A percentile compares a stretch with the other conserved stretches of the same genome.
Evolutionary conservation across 2,329 filamentous ascomycete genomes (phyloP).

Genomic region (Alternaria ventricosa): DNA sequence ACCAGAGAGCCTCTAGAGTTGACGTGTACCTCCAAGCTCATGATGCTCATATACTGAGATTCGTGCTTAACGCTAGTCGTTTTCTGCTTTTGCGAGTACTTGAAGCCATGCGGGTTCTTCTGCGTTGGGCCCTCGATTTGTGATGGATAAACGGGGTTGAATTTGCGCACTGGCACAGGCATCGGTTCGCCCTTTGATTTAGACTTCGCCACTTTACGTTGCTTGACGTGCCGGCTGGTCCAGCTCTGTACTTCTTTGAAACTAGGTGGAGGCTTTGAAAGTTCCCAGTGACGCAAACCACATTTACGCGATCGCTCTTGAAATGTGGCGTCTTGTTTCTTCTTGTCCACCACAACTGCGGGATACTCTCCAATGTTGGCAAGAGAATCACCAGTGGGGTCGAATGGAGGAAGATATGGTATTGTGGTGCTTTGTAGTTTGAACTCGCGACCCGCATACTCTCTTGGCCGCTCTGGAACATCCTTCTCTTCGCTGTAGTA

Average conservation of each 20-base stretch:
- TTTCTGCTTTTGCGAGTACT: conserved; percentile 78
- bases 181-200: neutral
- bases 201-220: conserved; percentile 14
- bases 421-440: conserved; percentile 75
- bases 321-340: conserved; percentile 45
- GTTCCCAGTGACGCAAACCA: conserved; percentile 76
- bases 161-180: conserved; percentile 20
- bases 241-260: conserved; percentile 73
- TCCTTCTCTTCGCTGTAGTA: conserved; percentile 86
- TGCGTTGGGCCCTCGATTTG: conserved; percentile 92
- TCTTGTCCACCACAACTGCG: conserved; percentile 57
- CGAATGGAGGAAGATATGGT: conserved; percentile 81
- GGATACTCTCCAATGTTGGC: conserved; percentile 63
- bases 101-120: conserved; percentile 80
- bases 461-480: conserved; percentile 75
- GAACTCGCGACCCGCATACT: conserved; percentile 90
- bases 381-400: conserved; percentile 64
- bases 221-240: conserved; percentile 56
- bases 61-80: conserved; percentile 82
- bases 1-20: conserved; percentile 82
- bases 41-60: conserved; percentile 92
- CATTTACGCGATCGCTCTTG: conserved; percentile 64
- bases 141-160: neutral
- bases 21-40: conserved; percentile 92
- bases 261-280: conserved; percentile 73